Evolutionary conservation across 1,284 basidiomycete species (phyloP).

Genomic region (Pseudozyma thailandica): DNA sequence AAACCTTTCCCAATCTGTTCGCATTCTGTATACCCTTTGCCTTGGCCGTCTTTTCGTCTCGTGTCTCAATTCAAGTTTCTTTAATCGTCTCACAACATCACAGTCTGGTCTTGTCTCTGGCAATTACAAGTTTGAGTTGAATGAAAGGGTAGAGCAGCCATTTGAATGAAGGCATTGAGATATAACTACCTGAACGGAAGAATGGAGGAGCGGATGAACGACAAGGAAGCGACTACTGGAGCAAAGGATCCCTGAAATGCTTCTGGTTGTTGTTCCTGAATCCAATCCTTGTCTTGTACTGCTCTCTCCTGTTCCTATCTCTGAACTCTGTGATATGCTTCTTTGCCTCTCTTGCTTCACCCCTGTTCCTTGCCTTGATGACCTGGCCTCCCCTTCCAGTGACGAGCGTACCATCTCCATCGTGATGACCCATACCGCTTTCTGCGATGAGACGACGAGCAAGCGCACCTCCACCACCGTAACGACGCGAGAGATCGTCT

Average conservation of each 20-base stretch:
- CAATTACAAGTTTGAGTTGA: no score
- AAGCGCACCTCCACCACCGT: constrained; percentile 47
- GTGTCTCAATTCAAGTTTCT: no score
- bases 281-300: constrained; percentile 80
- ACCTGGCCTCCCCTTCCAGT: constrained; percentile 52
- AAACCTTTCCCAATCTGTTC: neutral
- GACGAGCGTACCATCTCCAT: constrained; percentile 45
- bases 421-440: constrained; percentile 45
- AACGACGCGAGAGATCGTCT: constrained; percentile 33
- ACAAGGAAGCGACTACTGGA: constrained; percentile 48
- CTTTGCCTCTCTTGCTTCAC: constrained; percentile 92
- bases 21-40: constrained; percentile 6
- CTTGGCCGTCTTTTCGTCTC: no score
- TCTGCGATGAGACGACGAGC: constrained; percentile 55
- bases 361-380: constrained; percentile 76
- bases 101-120: no score
- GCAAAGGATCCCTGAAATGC: constrained; percentile 65
- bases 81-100: constrained; percentile 1
- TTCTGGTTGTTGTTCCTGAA: constrained; percentile 67
- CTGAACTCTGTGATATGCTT: constrained; percentile 86
- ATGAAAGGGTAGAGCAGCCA: neutral
- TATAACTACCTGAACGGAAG: neutral
- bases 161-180: constrained; percentile 2
- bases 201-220: neutral
- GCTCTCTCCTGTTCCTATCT: constrained; percentile 81